Conservation (phyloP, 2,329 filamentous ascomycete species). For the Waltergamsia citrina region DNA sequence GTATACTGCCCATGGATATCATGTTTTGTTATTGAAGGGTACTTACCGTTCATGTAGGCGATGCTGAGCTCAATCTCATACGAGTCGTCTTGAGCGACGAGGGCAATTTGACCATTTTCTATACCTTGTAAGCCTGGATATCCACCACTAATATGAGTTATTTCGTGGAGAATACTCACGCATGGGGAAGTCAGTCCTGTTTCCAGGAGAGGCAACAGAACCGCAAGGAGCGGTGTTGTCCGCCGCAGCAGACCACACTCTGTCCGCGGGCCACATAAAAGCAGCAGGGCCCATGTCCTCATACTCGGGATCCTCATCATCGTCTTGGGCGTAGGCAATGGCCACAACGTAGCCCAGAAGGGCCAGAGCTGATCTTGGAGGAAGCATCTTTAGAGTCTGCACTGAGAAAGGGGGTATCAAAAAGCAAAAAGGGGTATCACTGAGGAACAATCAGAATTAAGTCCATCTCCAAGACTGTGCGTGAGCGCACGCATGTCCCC, state of each 20-base stretch:
- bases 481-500: too few relatives aligned
- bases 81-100: slow-evolving; percentile 48
- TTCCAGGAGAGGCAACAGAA: slow-evolving; percentile 32
- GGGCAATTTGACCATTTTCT: slow-evolving; percentile 45
- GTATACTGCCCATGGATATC: too few relatives aligned
- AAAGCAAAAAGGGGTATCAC: not conserved
- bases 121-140: not conserved
- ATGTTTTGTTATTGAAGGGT: too few relatives aligned
- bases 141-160: not conserved
- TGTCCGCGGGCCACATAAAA: slow-evolving; percentile 51
- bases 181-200: slow-evolving; percentile 47
- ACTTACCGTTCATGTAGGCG: slow-evolving; percentile 38
- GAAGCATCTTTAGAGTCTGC: too few relatives aligned
- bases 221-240: slow-evolving; percentile 52
- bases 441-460: not conserved
- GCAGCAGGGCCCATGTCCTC: slow-evolving; percentile 43
- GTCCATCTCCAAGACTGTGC: too few relatives aligned
- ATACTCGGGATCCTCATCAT: slow-evolving; percentile 1
- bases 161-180: slow-evolving; percentile 29
- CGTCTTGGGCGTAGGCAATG: not conserved
- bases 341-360: too few relatives aligned
- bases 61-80: slow-evolving; percentile 44
- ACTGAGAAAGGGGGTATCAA: not conserved
- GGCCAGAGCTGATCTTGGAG: too few relatives aligned
- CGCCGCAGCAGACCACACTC: slow-evolving; percentile 40